These are phyloP conservation scores for Tulasnella sp. DNA, from an alignment of 768 basidiomycete species.

Conservation along the genomic window DNA sequence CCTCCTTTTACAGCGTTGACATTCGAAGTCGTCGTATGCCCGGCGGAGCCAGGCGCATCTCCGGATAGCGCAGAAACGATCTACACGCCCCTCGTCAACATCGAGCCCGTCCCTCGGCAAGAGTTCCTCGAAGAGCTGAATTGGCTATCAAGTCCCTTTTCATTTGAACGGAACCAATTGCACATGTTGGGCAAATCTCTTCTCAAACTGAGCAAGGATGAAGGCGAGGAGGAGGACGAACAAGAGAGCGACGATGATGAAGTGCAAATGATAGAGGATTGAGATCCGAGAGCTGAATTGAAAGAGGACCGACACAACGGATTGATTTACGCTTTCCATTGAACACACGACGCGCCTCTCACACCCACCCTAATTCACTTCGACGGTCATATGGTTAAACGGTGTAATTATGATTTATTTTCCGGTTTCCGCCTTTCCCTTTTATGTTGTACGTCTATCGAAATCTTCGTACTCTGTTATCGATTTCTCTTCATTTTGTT, in stretches of 20 bases:
- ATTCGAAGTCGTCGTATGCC: constrained; percentile 3
- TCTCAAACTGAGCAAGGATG: constrained; percentile 9
- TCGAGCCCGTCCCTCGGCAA: constrained; percentile 35
- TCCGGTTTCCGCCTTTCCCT: background rate
- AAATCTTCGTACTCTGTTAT: background rate
- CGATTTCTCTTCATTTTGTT: too few species aligned
- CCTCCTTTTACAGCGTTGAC: constrained; percentile 4
- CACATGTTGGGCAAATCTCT: constrained; percentile 45
- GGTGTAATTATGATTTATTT: constrained; percentile 5
- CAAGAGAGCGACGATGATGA: constrained; percentile 36
- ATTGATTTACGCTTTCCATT: background rate
- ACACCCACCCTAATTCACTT: background rate
- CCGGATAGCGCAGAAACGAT: constrained; percentile 54
- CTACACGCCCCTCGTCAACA: constrained; percentile 64
- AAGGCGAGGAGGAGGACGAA: constrained; percentile 34
- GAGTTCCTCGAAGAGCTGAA: constrained; percentile 57
- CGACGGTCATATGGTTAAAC: background rate
- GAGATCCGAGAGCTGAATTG: background rate
- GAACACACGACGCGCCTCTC: background rate
- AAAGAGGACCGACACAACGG: background rate
- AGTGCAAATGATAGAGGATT: background rate
- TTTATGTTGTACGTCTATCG: constrained; percentile 7
- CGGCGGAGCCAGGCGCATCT: constrained; percentile 34
- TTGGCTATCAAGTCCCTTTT: constrained; percentile 61
- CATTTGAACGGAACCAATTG: constrained; percentile 64